A percentile compares a stretch with the other conserved stretches of the same genome.
Evolutionary conservation across 768 basidiomycete genomes (phyloP).

Genomic region (Lactarius deliciosus): DNA sequence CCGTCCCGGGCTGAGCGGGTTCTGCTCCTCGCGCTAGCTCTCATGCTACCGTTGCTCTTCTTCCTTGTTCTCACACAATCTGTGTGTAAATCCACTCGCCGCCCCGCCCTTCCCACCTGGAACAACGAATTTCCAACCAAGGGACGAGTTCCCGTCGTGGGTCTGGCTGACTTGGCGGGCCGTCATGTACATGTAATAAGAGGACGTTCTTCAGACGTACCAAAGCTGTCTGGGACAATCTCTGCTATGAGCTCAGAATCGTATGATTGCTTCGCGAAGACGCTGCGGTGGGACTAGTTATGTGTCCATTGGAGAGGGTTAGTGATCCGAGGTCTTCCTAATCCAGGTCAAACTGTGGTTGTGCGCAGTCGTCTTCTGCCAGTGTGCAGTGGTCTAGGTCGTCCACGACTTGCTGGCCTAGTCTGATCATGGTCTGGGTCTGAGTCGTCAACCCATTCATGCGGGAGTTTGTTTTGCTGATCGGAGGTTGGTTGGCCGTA

Average conservation of each 20-base stretch:
- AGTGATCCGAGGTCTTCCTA: not conserved
- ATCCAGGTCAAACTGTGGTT: slow-evolving; percentile 2
- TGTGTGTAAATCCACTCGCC: not conserved
- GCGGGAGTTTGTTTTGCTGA: slow-evolving; percentile 17
- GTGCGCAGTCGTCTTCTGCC: slow-evolving; percentile 10
- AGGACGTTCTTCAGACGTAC: not conserved
- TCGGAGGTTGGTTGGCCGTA: slow-evolving; percentile 20
- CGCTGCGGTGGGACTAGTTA: not conserved
- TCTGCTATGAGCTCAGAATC: not conserved
- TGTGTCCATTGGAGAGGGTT: slow-evolving; percentile 45
- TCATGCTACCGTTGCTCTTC: not conserved
- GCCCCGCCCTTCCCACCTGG: not conserved
- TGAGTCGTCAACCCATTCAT: slow-evolving; percentile 9
- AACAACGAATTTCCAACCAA: not conserved
- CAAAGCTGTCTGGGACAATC: not conserved
- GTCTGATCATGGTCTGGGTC: slow-evolving; percentile 11
- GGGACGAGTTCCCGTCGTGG: not conserved
- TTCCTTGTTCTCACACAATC: not conserved
- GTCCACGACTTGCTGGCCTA: not conserved
- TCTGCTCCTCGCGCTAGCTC: not conserved
- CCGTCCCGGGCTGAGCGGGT: not conserved
- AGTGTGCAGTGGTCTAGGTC: slow-evolving; percentile 10
- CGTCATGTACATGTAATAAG: not conserved
- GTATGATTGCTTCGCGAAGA: not conserved
- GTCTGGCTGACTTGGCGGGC: not conserved